These are phyloP conservation scores for Xylaria telfairii DNA, from an alignment of 495 filamentous ascomycete species.

Conservation along the genomic window DNA sequence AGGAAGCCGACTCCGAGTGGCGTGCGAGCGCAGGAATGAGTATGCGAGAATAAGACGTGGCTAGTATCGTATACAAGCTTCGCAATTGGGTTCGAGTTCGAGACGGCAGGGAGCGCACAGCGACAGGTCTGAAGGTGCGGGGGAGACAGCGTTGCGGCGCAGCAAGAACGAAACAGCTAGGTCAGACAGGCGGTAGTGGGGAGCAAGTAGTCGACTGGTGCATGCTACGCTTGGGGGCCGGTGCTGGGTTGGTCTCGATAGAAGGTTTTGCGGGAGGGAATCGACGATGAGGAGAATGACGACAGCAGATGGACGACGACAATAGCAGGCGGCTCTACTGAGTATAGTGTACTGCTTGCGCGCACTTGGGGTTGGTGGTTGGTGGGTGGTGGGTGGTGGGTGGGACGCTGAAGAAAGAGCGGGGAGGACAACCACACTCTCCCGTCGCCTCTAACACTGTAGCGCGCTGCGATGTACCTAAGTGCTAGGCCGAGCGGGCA, in stretches of 20 bases:
- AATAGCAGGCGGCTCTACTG: slow-evolving; percentile 16
- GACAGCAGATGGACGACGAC: slow-evolving; percentile 20
- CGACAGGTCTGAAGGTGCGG: slow-evolving; percentile 1
- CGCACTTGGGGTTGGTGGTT: neutral
- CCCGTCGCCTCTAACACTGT: neutral
- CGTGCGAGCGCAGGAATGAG: slow-evolving; percentile 4
- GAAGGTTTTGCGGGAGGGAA: slow-evolving; percentile 15
- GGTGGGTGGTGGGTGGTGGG: neutral
- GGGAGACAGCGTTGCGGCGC: slow-evolving; percentile 16
- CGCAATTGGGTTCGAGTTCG: slow-evolving; percentile 19
- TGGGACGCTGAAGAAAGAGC: slow-evolving; percentile 22
- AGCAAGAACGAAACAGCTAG: neutral
- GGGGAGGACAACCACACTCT: slow-evolving; percentile 14
- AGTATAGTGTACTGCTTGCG: neutral
- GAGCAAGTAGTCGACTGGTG: neutral
- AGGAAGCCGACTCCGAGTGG: neutral
- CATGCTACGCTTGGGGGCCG: slow-evolving; percentile 8
- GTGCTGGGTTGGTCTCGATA: neutral
- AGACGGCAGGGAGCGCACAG: slow-evolving; percentile 8
- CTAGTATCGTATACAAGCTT: slow-evolving; percentile 3
- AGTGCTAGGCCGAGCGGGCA: slow-evolving; percentile 1
- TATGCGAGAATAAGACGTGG: neutral
- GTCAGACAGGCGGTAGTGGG: slow-evolving; percentile 9
- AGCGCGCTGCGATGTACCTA: neutral
- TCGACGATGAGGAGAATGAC: slow-evolving; percentile 23